Base-by-base conservation (phyloP, 169 alveolate species). In the Cytauxzoon felis region DNA sequence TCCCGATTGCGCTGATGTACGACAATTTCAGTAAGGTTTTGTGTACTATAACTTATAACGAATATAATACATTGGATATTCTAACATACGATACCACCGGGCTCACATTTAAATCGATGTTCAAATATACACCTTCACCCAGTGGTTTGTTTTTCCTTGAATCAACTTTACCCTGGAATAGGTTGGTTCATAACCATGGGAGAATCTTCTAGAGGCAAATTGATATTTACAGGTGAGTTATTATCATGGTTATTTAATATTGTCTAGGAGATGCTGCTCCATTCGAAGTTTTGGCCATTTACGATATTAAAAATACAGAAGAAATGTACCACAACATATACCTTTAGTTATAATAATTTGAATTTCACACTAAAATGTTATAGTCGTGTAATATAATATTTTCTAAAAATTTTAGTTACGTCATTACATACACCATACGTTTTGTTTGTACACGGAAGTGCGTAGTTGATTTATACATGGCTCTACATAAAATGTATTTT, bases 1-100 rank as follows among this genome's bases (percentile, higher is more conserved):
- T 51, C 58, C 79, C 84, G 13, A 52, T 63, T 13, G 52, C 72
- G 26, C 58, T 73, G 8, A 16, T 73, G 2, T 66, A 73, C 45
- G 65, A 52, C 48, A 18, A 34, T 1, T 21, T 29, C 18, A 41
- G 50, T 30, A 72, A 64, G 21, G 45, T 66, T 8, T 52, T 62
- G 18, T 47, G 34, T 13, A 42, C 70, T 7, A 50, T 57, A 30
- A 62, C 56, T 34, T 73, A 73, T 52, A 34, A 41, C 16, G 58
- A 29, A 13, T 38, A 52, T 11, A 27, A 45, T 3, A 21, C n/a
- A 18, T 65, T 63, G 6, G 23, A 63, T 33, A 16, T 56, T n/a
- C 3, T 52, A 16, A 48, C 78, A 19, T 73, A 56, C 42, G 69
- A 64, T 60, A 63, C 76, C 21, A 67, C 36, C 23, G 50, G 30